Percentiles rank a stretch among this genome's conserved stretches.
Evolutionary conservation across 2,329 filamentous ascomycete genomes (phyloP).

Genomic region (Apiospora rasikravindrae): DNA sequence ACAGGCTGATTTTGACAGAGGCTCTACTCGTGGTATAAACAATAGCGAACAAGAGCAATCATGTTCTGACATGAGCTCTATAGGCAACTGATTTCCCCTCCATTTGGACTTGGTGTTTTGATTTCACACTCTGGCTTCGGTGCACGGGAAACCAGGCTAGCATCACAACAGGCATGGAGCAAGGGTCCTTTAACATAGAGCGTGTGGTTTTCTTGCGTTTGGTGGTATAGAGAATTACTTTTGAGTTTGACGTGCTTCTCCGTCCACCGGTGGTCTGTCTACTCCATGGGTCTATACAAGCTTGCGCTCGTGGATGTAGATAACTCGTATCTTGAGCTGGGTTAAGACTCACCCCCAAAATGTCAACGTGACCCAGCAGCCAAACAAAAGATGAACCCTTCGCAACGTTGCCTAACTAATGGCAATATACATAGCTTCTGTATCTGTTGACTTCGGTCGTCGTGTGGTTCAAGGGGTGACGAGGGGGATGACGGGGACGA

Average conservation of each 20-base stretch:
- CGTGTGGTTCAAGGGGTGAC: not conserved
- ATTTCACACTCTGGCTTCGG: not conserved
- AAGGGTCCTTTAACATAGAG: not conserved
- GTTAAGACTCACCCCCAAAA: not conserved
- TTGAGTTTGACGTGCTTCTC: not conserved
- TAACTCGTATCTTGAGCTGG: not conserved
- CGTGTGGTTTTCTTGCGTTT: not conserved
- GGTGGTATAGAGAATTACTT: not conserved
- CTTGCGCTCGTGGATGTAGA: not conserved
- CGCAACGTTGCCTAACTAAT: not conserved
- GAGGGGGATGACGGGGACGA: not conserved
- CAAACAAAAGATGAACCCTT: too few relatives aligned
- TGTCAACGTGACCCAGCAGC: not conserved
- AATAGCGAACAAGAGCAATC: not conserved
- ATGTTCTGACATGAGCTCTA: not conserved
- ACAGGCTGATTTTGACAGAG: slow-evolving; percentile 6
- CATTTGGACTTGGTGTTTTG: not conserved
- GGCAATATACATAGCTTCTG: not conserved
- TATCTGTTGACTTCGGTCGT: not conserved
- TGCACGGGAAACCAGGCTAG: not conserved
- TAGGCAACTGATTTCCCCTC: not conserved
- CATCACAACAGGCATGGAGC: not conserved
- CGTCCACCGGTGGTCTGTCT: not conserved
- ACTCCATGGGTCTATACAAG: not conserved
- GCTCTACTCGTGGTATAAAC: not conserved